Evolutionary conservation across 441 rosid species (phyloP).

Genomic region (Pelargonium citronellum): DNA sequence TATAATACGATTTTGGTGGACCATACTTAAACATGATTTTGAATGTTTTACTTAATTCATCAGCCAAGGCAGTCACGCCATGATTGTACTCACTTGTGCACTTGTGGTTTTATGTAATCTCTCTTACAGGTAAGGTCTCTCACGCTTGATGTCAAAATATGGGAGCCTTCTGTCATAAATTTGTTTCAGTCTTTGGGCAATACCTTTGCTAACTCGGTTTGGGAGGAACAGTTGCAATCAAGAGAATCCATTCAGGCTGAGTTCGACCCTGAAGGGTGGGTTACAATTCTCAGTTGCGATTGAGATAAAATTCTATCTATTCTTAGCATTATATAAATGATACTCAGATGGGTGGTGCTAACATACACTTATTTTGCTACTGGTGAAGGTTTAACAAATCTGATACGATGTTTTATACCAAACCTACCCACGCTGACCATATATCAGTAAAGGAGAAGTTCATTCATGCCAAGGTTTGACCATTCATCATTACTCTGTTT

Average conservation of each 20-base stretch:
- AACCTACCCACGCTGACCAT: conserved; percentile 63
- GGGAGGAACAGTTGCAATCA: conserved; percentile 71
- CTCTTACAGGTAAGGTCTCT: conserved; percentile 81
- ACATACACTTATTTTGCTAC: conserved; percentile 17
- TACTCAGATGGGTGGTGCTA: neutral
- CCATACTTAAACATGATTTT: neutral
- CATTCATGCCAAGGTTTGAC: conserved; percentile 81
- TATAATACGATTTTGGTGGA: neutral
- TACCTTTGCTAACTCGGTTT: conserved; percentile 57
- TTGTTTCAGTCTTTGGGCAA: conserved; percentile 81
- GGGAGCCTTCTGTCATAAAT: conserved; percentile 79
- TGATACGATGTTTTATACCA: conserved; percentile 49
- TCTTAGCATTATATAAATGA: neutral
- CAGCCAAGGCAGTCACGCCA: neutral
- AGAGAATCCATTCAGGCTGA: conserved; percentile 42
- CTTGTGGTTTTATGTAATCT: conserved; percentile 11
- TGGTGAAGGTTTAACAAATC: conserved; percentile 42
- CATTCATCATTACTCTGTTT: neutral
- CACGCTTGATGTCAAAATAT: conserved; percentile 90
- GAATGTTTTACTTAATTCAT: neutral
- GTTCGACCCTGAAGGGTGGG: conserved; percentile 44
- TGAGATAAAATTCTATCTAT: neutral
- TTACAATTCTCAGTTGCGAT: neutral
- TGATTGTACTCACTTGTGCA: conserved; percentile 4
- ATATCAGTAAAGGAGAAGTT: conserved; percentile 80